Evolutionary conservation across 2,329 filamentous ascomycete genomes (phyloP), one percentile per base, ranked within the genome.

Genomic region (Monosporascus sp.): DNA sequence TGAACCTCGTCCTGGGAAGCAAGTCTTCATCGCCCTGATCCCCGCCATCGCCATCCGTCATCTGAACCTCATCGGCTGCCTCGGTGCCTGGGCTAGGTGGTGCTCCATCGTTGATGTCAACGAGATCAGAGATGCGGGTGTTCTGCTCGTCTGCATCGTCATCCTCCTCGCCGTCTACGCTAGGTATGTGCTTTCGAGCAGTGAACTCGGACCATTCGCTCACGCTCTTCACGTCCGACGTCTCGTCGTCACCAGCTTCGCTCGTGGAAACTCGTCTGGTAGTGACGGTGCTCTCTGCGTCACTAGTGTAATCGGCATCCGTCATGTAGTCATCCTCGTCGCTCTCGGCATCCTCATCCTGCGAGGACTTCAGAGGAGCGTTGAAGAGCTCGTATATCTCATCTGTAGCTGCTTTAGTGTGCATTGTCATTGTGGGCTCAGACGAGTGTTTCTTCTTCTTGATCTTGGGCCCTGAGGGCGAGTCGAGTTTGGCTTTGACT

Each of bases 381-480:
- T 94, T 97, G 73, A 97, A 99, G 48, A 99, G 90, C 54, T 91
- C 91, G 65, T 97, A 97, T 50, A 99, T 97, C 62, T 99, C 94
- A 62, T 97, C 92, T 57, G 93, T 97, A 5, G 94, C 94, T 59
- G 94, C 93, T 63, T 84, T 89, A 14, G 94, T 99, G 67, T 97
- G 91, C 60, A 99, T 83, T 1, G 94, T 99, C 92, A 99, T 97
- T 2, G 94, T 99, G n/a, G 92, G 89, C 70, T 97, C 93, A 50
- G 80, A 75, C 2, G 62, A 60, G 37, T 55, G 63, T 52, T 85
- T 86, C 68, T 88, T 94, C 69, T 89, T 89, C 59, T 86, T 88
- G 52, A 93, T 79, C 70, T 95, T 97, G 4, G 85, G 85, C n/a
- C 86, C 83, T 0, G 89, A 89, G 0, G 92, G 93, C 2, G 93